Conservation (phyloP, 139 green algal genomes). For the Tetradesmus lagerheimii region DNA sequence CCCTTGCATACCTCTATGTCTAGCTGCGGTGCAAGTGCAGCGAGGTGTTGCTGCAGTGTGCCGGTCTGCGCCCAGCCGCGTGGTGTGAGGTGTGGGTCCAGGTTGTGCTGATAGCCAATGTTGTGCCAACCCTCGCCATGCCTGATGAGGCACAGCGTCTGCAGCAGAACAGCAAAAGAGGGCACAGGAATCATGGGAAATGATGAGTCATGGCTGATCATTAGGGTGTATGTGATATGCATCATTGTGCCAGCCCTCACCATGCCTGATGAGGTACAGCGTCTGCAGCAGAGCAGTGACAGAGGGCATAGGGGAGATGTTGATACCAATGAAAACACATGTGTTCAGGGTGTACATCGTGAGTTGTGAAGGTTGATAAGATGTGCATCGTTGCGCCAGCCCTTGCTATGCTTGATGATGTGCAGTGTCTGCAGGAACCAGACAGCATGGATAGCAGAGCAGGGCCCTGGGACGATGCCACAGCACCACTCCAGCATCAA, state of each 20-base stretch:
- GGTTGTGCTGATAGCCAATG: conserved; percentile 27
- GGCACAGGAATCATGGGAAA: neutral
- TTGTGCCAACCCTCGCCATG: conserved; percentile 44
- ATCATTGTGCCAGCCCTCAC: conserved; percentile 35
- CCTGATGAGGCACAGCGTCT: conserved; percentile 41
- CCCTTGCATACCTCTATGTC: conserved; percentile 14
- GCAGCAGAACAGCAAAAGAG: neutral
- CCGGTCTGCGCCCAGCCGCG: conserved; percentile 29
- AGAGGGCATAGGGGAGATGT: neutral
- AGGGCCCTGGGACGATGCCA: neutral
- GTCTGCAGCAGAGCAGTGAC: conserved; percentile 2
- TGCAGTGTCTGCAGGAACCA: neutral
- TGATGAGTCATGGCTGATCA: neutral
- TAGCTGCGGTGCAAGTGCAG: conserved; percentile 5
- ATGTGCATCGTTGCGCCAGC: conserved; percentile 23
- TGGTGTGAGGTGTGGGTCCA: conserved; percentile 23
- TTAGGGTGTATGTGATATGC: neutral
- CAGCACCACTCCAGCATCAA: neutral
- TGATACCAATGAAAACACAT: too few relatives aligned
- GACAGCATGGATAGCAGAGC: neutral
- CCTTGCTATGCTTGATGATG: conserved; percentile 16
- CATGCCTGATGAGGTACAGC: conserved; percentile 24
- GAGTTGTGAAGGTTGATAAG: neutral
- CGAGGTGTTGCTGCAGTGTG: conserved; percentile 25
- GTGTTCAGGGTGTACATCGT: neutral